Base-by-base conservation (phyloP, 2,329 filamentous ascomycete species). In the Trichoderma sp. region DNA sequence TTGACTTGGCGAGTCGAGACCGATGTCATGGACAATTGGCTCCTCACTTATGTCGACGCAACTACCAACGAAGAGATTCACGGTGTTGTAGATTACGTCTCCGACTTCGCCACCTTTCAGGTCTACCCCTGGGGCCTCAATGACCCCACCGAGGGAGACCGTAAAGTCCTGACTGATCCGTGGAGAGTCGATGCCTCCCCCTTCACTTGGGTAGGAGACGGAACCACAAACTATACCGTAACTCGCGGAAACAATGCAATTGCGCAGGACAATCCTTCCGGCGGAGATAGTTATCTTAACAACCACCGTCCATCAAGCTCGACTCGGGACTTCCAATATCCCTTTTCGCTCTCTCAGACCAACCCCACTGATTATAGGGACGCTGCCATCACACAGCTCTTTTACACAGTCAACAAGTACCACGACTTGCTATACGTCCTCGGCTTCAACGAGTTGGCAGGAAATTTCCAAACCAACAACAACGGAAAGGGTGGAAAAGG, bases 391-490 rank as follows among this genome's bases (percentile, higher is more conserved):
- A 83, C 85, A 0, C 87, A 89, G 77, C 82, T 89, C 5, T 89
- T 88, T 78, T 89, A 89, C 79, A 88, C 86, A 0, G 80, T 83
- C 40, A 89, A 89, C 79, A 81, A 79, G 40, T 89, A 86, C 77
- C 87, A 89, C 73, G 88, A 89, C 68, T 75, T 89, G 0, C 81
- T 89, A 11, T 85, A 89, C 72, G 75, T 79, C 6, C 83, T 89
- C 0, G 87, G 87, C 5, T 89, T 89, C 76, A 85, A 79, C 43
- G 87, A 89, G 76, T 76, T 72, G 0, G 86, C 87, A 0, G 87
- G 87, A 6, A 89, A 89, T 77, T 89, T 89, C 76, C 83, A 89
- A 77, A 73, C 77, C 64, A 85, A 87, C 79, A 89, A 88, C 79
- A 82, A 85, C 70, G 84, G 82, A 56, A 76, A 80, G 52, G 87